These are phyloP conservation scores for Epichloe festucae DNA, from an alignment of 2,329 filamentous ascomycete species.

Conservation along the genomic window DNA sequence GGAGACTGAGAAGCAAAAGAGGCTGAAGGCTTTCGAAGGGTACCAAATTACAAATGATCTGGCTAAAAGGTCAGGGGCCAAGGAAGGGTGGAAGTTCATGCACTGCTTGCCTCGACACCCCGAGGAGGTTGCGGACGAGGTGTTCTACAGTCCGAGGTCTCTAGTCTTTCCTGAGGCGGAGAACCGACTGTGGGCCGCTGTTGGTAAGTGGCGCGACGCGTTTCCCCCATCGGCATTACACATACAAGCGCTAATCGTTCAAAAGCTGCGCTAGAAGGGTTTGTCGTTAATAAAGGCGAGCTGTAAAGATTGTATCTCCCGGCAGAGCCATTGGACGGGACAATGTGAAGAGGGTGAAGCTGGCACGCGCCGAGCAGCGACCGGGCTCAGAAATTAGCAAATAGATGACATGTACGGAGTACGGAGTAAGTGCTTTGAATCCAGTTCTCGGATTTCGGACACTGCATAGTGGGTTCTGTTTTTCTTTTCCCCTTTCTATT, in stretches of 20 bases:
- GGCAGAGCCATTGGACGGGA: no score
- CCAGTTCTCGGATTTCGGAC: no score
- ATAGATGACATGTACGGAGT: no score
- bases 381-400: no score
- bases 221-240: neutral
- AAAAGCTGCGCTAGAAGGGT: conserved; percentile 64
- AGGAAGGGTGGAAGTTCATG: conserved; percentile 92
- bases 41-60: conserved; percentile 87
- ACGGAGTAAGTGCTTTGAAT: neutral
- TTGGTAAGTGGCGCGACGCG: conserved; percentile 39
- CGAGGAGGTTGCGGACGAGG: conserved; percentile 88
- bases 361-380: no score
- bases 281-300: conserved; percentile 87
- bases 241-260: neutral
- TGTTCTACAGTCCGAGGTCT: conserved; percentile 78
- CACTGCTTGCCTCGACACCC: conserved; percentile 87
- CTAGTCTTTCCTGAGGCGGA: conserved; percentile 91
- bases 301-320: conserved; percentile 27
- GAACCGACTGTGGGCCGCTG: conserved; percentile 84
- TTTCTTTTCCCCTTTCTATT: no score
- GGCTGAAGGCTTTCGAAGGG: conserved; percentile 67
- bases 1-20: conserved; percentile 67
- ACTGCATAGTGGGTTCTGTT: no score
- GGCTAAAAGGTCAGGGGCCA: conserved; percentile 73
- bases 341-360: no score